These are phyloP conservation scores for Aspergillus homomorphus DNA, from an alignment of 495 filamentous ascomycete genomes.

Conservation along the genomic window DNA sequence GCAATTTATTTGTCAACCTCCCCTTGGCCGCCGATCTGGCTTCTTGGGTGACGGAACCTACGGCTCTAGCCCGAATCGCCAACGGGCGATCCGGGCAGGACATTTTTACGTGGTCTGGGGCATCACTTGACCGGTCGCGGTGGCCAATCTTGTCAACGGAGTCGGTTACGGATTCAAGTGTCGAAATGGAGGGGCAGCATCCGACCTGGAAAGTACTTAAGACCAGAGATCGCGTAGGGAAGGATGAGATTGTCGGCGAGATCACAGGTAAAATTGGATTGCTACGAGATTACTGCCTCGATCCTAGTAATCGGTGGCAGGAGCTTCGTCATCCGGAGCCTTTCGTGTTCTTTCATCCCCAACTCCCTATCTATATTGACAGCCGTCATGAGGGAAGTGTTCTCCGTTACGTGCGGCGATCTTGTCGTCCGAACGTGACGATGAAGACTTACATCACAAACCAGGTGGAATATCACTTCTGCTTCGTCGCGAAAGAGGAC, in stretches of 20 bases:
- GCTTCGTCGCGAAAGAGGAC: constrained; percentile 73
- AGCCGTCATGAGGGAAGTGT: constrained; percentile 78
- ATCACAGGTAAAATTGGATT: constrained; percentile 82
- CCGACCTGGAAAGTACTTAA: constrained; percentile 70
- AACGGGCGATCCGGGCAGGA: constrained; percentile 44
- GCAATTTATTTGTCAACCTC: constrained; percentile 63
- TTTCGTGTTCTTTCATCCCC: constrained; percentile 80
- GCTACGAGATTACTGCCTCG: constrained; percentile 70
- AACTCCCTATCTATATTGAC: constrained; percentile 86
- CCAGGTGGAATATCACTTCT: constrained; percentile 77
- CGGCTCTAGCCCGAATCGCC: constrained; percentile 40
- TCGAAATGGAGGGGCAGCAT: constrained; percentile 45
- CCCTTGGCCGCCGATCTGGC: constrained; percentile 64
- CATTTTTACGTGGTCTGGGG: constrained; percentile 51
- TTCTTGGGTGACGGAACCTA: constrained; percentile 67
- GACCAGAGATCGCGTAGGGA: constrained; percentile 57
- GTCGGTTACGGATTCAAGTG: constrained; percentile 39
- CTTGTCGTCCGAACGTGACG: constrained; percentile 78
- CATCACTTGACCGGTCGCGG: constrained; percentile 51
- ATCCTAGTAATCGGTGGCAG: constrained; percentile 71
- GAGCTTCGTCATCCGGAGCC: constrained; percentile 75
- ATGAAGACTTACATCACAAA: constrained; percentile 80
- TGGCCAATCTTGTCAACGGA: constrained; percentile 49
- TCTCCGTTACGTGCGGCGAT: constrained; percentile 80
- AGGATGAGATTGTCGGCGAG: constrained; percentile 74